Base-by-base conservation (phyloP, 2,329 filamentous ascomycete species). In the Talaromyces sp. region DNA sequence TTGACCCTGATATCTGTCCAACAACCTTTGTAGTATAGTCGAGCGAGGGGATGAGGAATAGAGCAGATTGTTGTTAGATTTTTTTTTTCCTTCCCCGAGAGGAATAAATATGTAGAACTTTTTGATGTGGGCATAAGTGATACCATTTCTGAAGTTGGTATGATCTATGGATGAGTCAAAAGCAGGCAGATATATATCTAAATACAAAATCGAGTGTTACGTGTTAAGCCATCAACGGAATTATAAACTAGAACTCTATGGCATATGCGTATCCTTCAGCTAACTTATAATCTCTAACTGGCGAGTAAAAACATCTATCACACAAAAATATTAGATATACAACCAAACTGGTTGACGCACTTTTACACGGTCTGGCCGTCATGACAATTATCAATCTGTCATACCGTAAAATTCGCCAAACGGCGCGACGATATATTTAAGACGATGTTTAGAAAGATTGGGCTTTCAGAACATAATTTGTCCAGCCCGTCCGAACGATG, bases 1-100 rank as follows among this genome's bases (percentile, higher is more conserved):
- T 59, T 58, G 13, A 15, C 13, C 2, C 38, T 43, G 45, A 29
- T 59, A 43, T 59, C 56, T 59, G 22, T 59, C 31, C 45, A 54
- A 61, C 59, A 49, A 51, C 19, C 38, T 58, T 36, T 66, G 64
- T 66, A 66, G 64, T 66, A 66, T 66, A 66, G 64, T 62, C 61
- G 59, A 61, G 43, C 36, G 22, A 63, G 65, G 49, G 56, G 58
- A 49, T 61, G 65, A 59, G 59, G 61, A 65, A 65, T 65, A 60
- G 67, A 62, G 58, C 53, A 51, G 65, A 59, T 63, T 10, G 10
- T 47, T 63, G 22, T 47, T 49, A 47, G 11, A 45, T 27, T 31
- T 11, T 36, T 56, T 34, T 43, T 8, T 5, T 40, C 38, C 10
- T 36, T 13, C n/a, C n/a, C n/a, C n/a, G n/a, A n/a, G 34, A 5